Evolutionary conservation across 768 basidiomycete genomes (phyloP).

Genomic region (Suillus subluteus): DNA sequence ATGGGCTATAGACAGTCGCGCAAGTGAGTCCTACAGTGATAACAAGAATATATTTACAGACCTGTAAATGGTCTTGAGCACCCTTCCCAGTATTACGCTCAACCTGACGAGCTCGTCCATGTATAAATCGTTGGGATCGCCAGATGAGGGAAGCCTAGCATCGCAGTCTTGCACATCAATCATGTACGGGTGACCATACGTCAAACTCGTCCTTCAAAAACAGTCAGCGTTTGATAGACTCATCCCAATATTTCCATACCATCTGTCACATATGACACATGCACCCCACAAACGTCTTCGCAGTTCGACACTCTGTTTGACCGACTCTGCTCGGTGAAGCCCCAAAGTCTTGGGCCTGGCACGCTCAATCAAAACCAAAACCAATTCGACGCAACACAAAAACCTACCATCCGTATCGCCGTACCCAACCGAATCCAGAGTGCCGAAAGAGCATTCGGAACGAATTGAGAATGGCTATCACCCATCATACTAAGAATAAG

Average conservation of each 20-base stretch:
- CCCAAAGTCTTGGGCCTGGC: slow-evolving; percentile 95
- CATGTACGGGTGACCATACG: slow-evolving; percentile 93
- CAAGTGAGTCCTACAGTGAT: slow-evolving; percentile 16
- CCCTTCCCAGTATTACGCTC: slow-evolving; percentile 87
- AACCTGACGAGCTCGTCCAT: slow-evolving; percentile 91
- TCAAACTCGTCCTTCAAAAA: slow-evolving; percentile 71
- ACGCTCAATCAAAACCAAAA: slow-evolving; percentile 19
- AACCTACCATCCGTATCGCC: slow-evolving; percentile 89
- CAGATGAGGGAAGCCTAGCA: slow-evolving; percentile 88
- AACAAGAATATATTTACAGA: slow-evolving; percentile 29
- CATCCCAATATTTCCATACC: slow-evolving; percentile 49
- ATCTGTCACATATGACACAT: slow-evolving; percentile 94
- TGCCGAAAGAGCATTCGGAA: slow-evolving; percentile 83
- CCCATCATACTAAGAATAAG: slow-evolving; percentile 86
- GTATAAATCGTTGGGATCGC: slow-evolving; percentile 77
- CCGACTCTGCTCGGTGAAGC: slow-evolving; percentile 88
- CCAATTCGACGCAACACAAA: slow-evolving; percentile 10
- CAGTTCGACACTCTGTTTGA: slow-evolving; percentile 82
- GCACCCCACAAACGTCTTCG: slow-evolving; percentile 91
- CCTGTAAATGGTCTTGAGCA: slow-evolving; percentile 94
- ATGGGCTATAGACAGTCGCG: slow-evolving; percentile 55
- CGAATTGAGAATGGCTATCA: slow-evolving; percentile 89
- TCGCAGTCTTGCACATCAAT: slow-evolving; percentile 98
- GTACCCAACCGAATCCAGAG: slow-evolving; percentile 86
- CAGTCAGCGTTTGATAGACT: slow-evolving; percentile 11